phyloP scores from a whole-genome alignment of 140 eudicot genomes.

The Ambrosia hybrid region DNA sequence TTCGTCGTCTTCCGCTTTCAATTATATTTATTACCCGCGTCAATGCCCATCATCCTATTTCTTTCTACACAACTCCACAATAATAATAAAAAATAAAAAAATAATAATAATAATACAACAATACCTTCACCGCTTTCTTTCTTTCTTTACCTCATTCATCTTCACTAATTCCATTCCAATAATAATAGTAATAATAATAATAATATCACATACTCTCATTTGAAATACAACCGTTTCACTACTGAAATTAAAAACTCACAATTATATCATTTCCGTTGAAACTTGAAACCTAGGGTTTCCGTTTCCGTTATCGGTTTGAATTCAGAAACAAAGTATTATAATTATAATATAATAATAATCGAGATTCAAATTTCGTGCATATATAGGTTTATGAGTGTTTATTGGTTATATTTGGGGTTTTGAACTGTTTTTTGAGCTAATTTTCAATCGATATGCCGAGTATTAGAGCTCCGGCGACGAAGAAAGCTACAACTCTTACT shows the following conservation, averaged over 20 bases:
- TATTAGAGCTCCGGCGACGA: constrained; percentile 78
- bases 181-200: too few relatives aligned
- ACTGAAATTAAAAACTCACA: constrained; percentile 17
- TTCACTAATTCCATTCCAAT: background rate
- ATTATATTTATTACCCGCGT: constrained; percentile 46
- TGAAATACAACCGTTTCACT: constrained; percentile 22
- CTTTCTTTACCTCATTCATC: background rate
- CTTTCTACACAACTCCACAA: constrained; percentile 16
- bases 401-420: constrained; percentile 10
- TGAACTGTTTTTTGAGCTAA: constrained; percentile 6
- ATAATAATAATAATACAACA: too few relatives aligned
- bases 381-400: constrained; percentile 9
- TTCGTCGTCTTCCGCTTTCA: constrained; percentile 40
- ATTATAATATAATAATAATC: too few relatives aligned
- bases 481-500: constrained; percentile 80
- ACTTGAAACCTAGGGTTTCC: constrained; percentile 29
- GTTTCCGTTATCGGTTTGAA: too few relatives aligned
- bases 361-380: too few relatives aligned
- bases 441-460: constrained; percentile 55
- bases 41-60: constrained; percentile 22
- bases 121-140: constrained; percentile 14
- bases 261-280: constrained; percentile 19
- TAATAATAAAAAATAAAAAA: too few relatives aligned
- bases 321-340: too few relatives aligned
- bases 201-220: background rate